Base-by-base conservation (phyloP, 805 yeast species). In the Candida khao-thaluensis region DNA sequence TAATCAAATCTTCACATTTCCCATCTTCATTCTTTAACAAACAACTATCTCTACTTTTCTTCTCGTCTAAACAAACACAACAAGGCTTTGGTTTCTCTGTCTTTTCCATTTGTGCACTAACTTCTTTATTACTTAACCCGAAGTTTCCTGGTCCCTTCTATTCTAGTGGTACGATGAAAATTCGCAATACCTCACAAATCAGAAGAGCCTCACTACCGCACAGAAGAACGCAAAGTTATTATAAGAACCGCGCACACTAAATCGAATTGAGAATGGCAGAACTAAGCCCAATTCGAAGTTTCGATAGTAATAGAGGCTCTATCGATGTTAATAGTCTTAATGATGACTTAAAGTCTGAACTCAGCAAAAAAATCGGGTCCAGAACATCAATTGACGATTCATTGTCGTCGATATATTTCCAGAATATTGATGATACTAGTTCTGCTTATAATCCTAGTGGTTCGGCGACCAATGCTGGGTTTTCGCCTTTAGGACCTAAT, bases 31-130 rank as follows among this genome's bases (percentile, higher is more conserved):
- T 80, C 50, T 77, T 65, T 47, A 91, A 72, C 41, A 91, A 67
- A 59, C 98, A 93, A 54, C 89, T 90, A 55, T 91, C 99, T 56
- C 98, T 77, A 17, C 66, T 60, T 44, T 82, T 74, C 64, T 88
- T 88, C 56, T 88, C 88, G 23, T 84, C 85, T 51, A 82, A 76
- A 63, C 98, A 93, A 16, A 91, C 98, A 57, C 98, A 91, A 65
- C 99, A 91, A 43, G 99, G 97, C 66, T 90, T 91, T 48, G 95
- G 95, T 57, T 87, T 45, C 10, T 82, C 15, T 17, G 17, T 7
- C 17, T 29, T 29, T 17, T 17, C 23, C 23, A 10, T 11, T 11
- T 17, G n/a, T 29, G 9, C 10, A 6, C 7, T 27, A 5, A 8
- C 16, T 6, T 27, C 16, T 4, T 5, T 7, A 7, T 4, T 15